A percentile compares a stretch with the other conserved stretches of the same genome.
Evolutionary conservation across 1,284 basidiomycete genomes (phyloP).

Genomic region (Trichosporon inkin): DNA sequence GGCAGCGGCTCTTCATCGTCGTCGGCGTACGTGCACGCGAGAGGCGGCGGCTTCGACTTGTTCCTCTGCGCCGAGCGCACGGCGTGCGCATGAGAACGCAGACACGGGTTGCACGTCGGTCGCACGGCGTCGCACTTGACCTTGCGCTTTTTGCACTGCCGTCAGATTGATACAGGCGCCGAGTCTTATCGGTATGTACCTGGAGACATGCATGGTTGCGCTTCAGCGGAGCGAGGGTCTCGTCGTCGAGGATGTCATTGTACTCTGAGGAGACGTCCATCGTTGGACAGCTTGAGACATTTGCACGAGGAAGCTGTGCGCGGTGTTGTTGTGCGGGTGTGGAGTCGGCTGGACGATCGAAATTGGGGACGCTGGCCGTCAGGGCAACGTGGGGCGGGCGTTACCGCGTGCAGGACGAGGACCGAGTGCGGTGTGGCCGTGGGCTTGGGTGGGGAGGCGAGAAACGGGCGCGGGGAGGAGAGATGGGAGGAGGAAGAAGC

Average conservation of each 20-base stretch:
- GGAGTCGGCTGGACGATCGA: no score
- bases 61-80: slow-evolving; percentile 41
- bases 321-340: no score
- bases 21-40: slow-evolving; percentile 39
- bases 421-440: no score
- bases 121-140: slow-evolving; percentile 44
- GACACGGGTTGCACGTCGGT: slow-evolving; percentile 42
- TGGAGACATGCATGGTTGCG: slow-evolving; percentile 45
- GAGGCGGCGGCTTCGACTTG: slow-evolving; percentile 27
- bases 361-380: no score
- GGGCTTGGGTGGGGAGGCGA: no score
- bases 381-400: no score
- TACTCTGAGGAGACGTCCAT: slow-evolving; percentile 26
- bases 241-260: slow-evolving; percentile 39
- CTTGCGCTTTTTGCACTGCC: slow-evolving; percentile 47
- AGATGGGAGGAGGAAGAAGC: not conserved
- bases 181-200: slow-evolving; percentile 5
- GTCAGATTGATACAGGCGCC: not conserved
- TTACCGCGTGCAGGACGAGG: no score
- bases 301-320: no score
- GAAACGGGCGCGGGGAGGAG: not conserved
- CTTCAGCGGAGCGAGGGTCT: slow-evolving; percentile 43
- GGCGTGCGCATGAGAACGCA: slow-evolving; percentile 46
- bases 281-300: not conserved
- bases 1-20: slow-evolving; percentile 20